phyloP scores from a whole-genome alignment of 1,284 basidiomycete genomes.

The Inonotus hispidus region DNA sequence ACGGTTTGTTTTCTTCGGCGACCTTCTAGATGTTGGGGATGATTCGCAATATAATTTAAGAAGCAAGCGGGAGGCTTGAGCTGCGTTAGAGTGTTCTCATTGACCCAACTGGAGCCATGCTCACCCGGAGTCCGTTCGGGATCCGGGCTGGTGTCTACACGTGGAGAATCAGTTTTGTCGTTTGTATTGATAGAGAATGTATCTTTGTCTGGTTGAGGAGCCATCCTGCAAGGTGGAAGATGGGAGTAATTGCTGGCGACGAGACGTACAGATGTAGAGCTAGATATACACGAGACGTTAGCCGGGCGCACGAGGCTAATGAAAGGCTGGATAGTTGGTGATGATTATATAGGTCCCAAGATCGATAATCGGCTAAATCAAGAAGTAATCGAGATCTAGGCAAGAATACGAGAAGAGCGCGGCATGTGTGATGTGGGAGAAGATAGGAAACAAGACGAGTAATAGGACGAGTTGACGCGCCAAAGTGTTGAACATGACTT shows the following conservation, averaged over 20 bases:
- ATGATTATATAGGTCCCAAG: background rate
- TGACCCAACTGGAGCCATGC: background rate
- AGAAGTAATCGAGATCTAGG: background rate
- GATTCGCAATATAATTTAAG: background rate
- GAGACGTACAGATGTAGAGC: background rate
- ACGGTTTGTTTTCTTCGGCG: constrained; percentile 7
- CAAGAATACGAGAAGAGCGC: background rate
- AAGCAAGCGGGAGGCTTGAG: background rate
- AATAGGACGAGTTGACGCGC: background rate
- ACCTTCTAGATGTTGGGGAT: background rate
- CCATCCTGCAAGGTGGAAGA: background rate
- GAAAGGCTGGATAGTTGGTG: background rate
- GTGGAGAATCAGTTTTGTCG: background rate
- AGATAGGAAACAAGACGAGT: background rate
- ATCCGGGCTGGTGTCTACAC: background rate
- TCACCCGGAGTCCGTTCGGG: background rate
- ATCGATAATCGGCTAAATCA: background rate
- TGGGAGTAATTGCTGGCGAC: background rate
- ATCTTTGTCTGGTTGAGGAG: background rate
- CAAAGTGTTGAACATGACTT: background rate
- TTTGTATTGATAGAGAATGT: background rate
- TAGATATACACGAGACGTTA: background rate
- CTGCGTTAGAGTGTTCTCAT: background rate
- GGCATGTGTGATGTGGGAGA: background rate
- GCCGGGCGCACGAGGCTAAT: background rate